Evolutionary conservation across 306 rosid genomes (phyloP).

Genomic region (Ormosia semicastrata): DNA sequence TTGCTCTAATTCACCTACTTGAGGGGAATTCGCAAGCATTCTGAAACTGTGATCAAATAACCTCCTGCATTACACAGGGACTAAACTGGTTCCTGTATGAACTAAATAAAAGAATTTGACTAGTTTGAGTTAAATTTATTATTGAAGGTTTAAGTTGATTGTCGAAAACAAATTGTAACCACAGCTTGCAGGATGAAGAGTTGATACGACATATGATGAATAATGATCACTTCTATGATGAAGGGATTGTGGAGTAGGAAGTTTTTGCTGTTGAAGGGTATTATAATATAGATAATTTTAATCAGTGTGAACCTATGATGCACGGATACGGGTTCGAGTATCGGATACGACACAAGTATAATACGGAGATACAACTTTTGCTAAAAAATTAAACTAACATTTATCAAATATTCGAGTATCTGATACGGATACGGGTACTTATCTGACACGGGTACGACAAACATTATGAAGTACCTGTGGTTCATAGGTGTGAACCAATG

Average conservation of each 20-base stretch:
- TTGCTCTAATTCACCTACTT: too few species aligned
- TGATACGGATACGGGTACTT: too few species aligned
- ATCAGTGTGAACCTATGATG: neutral
- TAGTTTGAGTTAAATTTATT: neutral
- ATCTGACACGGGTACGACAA: too few species aligned
- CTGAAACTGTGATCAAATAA: too few species aligned
- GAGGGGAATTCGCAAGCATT: too few species aligned
- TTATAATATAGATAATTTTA: neutral
- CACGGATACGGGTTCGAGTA: too few species aligned
- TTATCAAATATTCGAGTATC: too few species aligned
- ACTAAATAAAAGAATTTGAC: neutral
- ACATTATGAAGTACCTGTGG: too few species aligned
- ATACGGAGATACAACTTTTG: too few species aligned
- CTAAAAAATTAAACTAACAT: too few species aligned
- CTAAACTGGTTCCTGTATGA: neutral
- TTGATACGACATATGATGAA: neutral
- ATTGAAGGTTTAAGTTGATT: neutral
- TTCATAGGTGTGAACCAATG: neutral
- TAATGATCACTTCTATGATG: neutral
- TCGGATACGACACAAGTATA: too few species aligned
- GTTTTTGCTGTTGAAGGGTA: neutral
- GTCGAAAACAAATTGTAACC: neutral
- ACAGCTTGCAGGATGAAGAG: neutral
- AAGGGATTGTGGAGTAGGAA: neutral
- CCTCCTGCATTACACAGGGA: neutral